Evolutionary conservation across 2,329 filamentous ascomycete genomes (phyloP).

Genomic region (Paecilomyces sp.): DNA sequence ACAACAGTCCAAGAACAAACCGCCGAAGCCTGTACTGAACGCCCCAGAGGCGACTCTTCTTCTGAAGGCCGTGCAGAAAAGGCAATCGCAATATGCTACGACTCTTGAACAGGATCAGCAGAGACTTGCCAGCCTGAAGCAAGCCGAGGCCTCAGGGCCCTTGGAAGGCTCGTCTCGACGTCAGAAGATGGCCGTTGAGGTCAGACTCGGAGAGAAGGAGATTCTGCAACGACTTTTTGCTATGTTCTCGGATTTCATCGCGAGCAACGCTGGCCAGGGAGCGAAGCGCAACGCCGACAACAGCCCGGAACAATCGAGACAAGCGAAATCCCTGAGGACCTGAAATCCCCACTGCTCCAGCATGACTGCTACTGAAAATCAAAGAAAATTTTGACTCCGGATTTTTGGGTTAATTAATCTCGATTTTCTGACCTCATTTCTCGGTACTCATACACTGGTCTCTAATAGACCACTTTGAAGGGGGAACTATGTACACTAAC

Average conservation of each 20-base stretch:
- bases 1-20: slow-evolving; percentile 26
- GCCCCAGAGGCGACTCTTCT: slow-evolving; percentile 25
- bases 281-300: slow-evolving; percentile 24
- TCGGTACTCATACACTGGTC: slow-evolving; percentile 29
- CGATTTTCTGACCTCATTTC: slow-evolving; percentile 29
- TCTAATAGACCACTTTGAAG: slow-evolving; percentile 15
- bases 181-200: slow-evolving; percentile 55
- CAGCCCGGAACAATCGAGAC: slow-evolving; percentile 17
- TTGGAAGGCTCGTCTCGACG: slow-evolving; percentile 29
- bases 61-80: slow-evolving; percentile 23
- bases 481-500: slow-evolving; percentile 31
- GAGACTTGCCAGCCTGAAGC: slow-evolving; percentile 27
- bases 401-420: slow-evolving; percentile 22
- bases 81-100: slow-evolving; percentile 45
- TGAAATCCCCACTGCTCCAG: slow-evolving; percentile 7
- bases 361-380: slow-evolving; percentile 2
- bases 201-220: slow-evolving; percentile 66
- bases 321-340: slow-evolving; percentile 18
- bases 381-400: slow-evolving; percentile 14
- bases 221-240: slow-evolving; percentile 51
- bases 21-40: slow-evolving; percentile 25
- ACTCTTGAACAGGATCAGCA: slow-evolving; percentile 46
- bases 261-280: slow-evolving; percentile 9
- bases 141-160: slow-evolving; percentile 19
- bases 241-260: slow-evolving; percentile 23